Conservation (phyloP, 2,329 filamentous ascomycete genomes). For the Fusarium sp. region DNA sequence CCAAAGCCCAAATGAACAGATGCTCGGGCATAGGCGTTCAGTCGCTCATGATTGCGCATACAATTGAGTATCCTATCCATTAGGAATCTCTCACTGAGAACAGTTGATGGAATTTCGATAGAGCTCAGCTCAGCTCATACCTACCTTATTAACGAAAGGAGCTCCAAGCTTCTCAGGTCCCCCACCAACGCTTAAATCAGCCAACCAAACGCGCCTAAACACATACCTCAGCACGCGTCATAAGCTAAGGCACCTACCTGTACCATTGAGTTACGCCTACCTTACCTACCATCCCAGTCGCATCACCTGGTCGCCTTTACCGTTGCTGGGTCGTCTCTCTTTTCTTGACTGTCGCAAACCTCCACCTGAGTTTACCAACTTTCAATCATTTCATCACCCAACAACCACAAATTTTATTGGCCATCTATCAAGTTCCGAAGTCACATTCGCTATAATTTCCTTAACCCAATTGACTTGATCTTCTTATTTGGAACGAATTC, state of each 20-base stretch:
- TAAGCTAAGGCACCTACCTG: neutral
- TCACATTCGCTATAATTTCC: neutral
- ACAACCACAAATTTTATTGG: conserved; percentile 5
- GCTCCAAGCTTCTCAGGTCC: neutral
- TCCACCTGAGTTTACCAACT: conserved; percentile 12
- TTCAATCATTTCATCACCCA: conserved; percentile 22
- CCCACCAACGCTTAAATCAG: neutral
- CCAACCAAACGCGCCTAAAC: conserved; percentile 30
- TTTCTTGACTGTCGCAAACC: conserved; percentile 39
- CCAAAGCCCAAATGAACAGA: neutral
- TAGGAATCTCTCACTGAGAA: neutral
- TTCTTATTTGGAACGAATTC: neutral
- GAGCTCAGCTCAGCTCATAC: neutral
- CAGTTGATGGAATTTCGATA: neutral
- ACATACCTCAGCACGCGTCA: conserved; percentile 30
- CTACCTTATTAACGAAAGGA: neutral
- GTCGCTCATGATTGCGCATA: neutral
- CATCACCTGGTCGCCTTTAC: conserved; percentile 12
- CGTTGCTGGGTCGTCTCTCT: conserved; percentile 35
- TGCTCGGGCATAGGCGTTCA: too few relatives aligned
- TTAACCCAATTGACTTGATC: neutral
- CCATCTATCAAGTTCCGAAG: neutral
- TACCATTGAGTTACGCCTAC: neutral
- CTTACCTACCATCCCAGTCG: neutral
- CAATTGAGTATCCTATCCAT: neutral